phyloP scores from a whole-genome alignment of 208 protist species.

The Acanthamoeba triangularis region DNA sequence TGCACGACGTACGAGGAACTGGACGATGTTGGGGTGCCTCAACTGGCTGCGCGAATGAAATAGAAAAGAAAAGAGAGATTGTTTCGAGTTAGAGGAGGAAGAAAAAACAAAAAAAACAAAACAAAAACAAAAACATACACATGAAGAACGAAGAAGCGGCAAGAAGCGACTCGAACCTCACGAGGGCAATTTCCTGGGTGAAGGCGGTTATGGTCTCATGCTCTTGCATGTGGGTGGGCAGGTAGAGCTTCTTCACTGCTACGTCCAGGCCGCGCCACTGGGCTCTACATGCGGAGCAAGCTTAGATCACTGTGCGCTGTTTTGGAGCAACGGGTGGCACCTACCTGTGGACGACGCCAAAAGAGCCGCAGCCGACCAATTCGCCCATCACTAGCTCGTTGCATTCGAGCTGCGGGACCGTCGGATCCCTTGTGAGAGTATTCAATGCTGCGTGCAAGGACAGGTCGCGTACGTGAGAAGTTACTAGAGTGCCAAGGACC shows the following conservation, averaged over 20 bases:
- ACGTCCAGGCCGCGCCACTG: constrained; percentile 12
- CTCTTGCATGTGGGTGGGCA: neutral
- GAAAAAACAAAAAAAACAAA: too few relatives aligned
- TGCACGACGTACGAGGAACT: neutral
- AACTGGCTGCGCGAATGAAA: neutral
- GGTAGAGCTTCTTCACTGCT: constrained; percentile 2
- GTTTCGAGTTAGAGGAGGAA: too few relatives aligned
- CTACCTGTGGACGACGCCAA: neutral
- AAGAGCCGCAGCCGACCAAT: constrained; percentile 7
- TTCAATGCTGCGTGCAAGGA: neutral
- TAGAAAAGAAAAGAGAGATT: neutral
- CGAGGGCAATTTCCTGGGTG: neutral
- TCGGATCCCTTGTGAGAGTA: neutral
- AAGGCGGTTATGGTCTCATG: neutral
- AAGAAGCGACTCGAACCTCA: neutral
- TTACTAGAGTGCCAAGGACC: neutral
- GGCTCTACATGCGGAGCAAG: neutral
- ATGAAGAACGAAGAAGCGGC: neutral
- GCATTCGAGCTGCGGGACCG: neutral
- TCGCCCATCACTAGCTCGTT: neutral
- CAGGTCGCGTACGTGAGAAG: neutral
- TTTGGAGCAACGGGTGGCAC: neutral
- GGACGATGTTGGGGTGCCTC: neutral
- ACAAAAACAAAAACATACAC: too few relatives aligned
- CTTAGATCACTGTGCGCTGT: neutral